Percentiles rank a stretch among this genome's conserved stretches.
phyloP scores from a whole-genome alignment of 148 eudicot species.

The Nyssa sinensis region DNA sequence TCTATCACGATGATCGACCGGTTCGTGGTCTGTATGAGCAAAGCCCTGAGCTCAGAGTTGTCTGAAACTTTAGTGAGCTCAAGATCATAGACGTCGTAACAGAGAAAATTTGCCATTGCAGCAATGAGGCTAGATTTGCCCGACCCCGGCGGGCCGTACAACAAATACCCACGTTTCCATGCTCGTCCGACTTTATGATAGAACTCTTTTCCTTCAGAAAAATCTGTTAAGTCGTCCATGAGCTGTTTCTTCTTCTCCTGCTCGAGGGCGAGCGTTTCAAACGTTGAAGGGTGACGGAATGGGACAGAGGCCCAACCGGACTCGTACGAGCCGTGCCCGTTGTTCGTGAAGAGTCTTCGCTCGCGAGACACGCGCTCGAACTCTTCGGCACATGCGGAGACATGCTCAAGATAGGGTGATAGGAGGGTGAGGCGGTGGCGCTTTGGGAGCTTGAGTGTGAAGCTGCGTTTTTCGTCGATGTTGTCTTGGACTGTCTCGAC shows the following conservation, averaged over 20 bases:
- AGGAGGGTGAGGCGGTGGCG: conserved; percentile 20
- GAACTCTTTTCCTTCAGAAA: conserved; percentile 27
- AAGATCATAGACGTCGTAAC: conserved; percentile 40
- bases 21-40: conserved; percentile 30
- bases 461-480: conserved; percentile 34
- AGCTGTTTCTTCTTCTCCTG: conserved; percentile 19
- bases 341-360: conserved; percentile 33
- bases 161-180: conserved; percentile 37
- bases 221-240: conserved; percentile 25
- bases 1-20: conserved; percentile 36
- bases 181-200: conserved; percentile 36
- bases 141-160: conserved; percentile 36
- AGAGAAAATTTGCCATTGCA: conserved; percentile 34
- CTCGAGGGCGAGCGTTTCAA: conserved; percentile 32
- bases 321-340: conserved; percentile 30
- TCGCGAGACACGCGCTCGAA: conserved; percentile 31
- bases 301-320: conserved; percentile 40
- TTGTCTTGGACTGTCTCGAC: conserved; percentile 33
- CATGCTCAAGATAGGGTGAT: conserved; percentile 23
- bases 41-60: conserved; percentile 36
- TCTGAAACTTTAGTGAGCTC: conserved; percentile 33
- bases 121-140: conserved; percentile 43
- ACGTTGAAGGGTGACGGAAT: conserved; percentile 37
- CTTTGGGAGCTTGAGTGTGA: conserved; percentile 33
- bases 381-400: conserved; percentile 26